A percentile compares a stretch with the other conserved stretches of the same genome.
Evolutionary conservation across 345 rosid species (phyloP).

Genomic region (Dipteronia dyeriana): DNA sequence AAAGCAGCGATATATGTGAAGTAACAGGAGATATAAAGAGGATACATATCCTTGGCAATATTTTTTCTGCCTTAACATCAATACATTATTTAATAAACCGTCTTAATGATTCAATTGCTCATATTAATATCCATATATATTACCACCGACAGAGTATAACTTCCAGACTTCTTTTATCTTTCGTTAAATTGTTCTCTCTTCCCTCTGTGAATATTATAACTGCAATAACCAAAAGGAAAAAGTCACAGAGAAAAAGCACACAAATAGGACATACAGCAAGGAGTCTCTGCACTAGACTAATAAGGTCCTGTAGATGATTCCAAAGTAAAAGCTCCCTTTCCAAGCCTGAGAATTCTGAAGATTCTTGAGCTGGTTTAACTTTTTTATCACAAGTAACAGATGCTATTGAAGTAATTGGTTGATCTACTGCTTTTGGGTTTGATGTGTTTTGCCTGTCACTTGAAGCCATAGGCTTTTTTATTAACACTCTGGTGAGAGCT

Average conservation of each 20-base stretch:
- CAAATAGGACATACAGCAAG: slow-evolving; percentile 52
- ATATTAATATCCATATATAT: background rate
- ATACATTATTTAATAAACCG: background rate
- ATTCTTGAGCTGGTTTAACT: slow-evolving; percentile 26
- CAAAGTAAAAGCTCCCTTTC: slow-evolving; percentile 56
- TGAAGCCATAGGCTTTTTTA: slow-evolving; percentile 49
- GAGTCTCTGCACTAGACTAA: slow-evolving; percentile 56
- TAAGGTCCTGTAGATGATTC: slow-evolving; percentile 58
- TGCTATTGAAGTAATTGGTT: slow-evolving; percentile 31
- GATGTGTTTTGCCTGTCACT: slow-evolving; percentile 37
- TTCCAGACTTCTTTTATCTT: background rate
- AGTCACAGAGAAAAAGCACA: background rate
- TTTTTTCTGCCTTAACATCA: background rate
- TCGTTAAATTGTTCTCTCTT: background rate
- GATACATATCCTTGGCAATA: background rate
- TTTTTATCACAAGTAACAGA: slow-evolving; percentile 37
- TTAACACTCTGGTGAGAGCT: slow-evolving; percentile 66
- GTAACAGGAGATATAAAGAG: background rate
- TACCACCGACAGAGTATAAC: background rate
- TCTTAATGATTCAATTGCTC: background rate
- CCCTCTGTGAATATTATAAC: background rate
- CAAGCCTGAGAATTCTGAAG: slow-evolving; percentile 32
- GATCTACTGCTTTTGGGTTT: slow-evolving; percentile 33
- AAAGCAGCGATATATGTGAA: background rate
- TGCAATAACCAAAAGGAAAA: background rate